Conservation (phyloP, 2,329 filamentous ascomycete genomes). For the Endoconidiophora laricicola region DNA sequence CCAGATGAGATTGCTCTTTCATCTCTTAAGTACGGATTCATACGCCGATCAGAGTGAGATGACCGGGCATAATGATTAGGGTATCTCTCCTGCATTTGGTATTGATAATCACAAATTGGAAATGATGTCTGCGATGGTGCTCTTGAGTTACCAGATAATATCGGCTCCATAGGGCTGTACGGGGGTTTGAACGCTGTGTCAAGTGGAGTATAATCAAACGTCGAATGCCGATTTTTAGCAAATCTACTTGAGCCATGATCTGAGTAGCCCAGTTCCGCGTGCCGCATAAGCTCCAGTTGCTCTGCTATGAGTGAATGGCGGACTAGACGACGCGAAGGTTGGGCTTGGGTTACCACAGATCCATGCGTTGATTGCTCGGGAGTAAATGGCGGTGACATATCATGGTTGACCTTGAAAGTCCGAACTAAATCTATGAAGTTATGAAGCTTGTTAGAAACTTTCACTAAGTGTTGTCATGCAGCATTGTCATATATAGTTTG, state of each 20-base stretch:
- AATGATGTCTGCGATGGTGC: constrained; percentile 5
- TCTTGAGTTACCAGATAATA: neutral
- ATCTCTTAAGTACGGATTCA: no score
- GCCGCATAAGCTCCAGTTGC: neutral
- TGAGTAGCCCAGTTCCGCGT: constrained; percentile 3
- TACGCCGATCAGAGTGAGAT: no score
- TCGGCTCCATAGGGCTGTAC: neutral
- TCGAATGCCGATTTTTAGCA: constrained; percentile 7
- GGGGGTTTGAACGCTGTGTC: neutral
- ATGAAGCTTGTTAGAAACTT: neutral
- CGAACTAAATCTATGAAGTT: constrained; percentile 8
- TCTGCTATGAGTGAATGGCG: constrained; percentile 12
- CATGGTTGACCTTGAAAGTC: constrained; percentile 10
- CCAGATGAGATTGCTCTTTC: neutral
- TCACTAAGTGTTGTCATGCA: neutral
- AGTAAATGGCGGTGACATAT: neutral
- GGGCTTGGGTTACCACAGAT: constrained; percentile 2
- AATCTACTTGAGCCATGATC: constrained; percentile 1
- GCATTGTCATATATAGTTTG: neutral
- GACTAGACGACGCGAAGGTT: constrained; percentile 7
- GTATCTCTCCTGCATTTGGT: no score
- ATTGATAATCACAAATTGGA: neutral
- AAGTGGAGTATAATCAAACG: constrained; percentile 11
- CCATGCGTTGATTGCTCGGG: constrained; percentile 9
- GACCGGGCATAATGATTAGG: no score